phyloP scores from a whole-genome alignment of 2,329 filamentous ascomycete species.

The Exophiala aquamarina region DNA sequence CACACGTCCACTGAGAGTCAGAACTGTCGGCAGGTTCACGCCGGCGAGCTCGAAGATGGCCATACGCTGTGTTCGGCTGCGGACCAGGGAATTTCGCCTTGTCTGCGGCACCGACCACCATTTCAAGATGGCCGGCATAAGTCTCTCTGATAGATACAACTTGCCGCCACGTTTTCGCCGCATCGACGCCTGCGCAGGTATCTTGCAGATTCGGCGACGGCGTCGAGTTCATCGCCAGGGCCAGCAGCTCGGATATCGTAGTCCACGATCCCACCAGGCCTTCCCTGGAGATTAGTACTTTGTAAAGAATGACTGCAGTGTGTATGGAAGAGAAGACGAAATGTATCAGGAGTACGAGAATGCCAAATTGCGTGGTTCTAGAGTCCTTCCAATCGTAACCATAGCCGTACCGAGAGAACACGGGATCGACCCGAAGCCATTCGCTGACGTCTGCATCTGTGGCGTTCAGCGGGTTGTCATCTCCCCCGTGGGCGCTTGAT shows the following conservation, averaged over 20 bases:
- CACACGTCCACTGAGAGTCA: no score
- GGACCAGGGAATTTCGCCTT: conserved; percentile 7
- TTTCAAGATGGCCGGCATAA: conserved; percentile 15
- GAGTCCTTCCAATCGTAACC: conserved; percentile 20
- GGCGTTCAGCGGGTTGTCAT: conserved; percentile 16
- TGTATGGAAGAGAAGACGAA: conserved; percentile 8
- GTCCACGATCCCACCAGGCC: conserved; percentile 20
- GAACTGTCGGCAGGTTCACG: not conserved
- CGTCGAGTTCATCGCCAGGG: conserved; percentile 19
- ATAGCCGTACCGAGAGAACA: conserved; percentile 19
- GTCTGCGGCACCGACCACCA: conserved; percentile 18
- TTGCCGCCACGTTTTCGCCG: conserved; percentile 17
- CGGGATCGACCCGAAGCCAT: conserved; percentile 19
- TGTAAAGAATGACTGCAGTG: conserved; percentile 15
- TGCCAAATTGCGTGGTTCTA: conserved; percentile 18
- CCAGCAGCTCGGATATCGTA: conserved; percentile 17
- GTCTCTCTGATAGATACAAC: conserved; percentile 16
- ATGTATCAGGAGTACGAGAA: conserved; percentile 18
- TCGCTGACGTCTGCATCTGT: conserved; percentile 9
- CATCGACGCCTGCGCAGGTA: conserved; percentile 18
- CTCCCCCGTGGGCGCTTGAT: conserved; percentile 14
- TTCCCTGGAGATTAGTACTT: conserved; percentile 10
- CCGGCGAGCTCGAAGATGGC: conserved; percentile 5
- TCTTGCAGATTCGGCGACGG: conserved; percentile 18
- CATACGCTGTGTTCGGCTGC: conserved; percentile 9